These are phyloP conservation scores for Penicillium waksmanii DNA, from an alignment of 495 filamentous ascomycete genomes.

Conservation along the genomic window DNA sequence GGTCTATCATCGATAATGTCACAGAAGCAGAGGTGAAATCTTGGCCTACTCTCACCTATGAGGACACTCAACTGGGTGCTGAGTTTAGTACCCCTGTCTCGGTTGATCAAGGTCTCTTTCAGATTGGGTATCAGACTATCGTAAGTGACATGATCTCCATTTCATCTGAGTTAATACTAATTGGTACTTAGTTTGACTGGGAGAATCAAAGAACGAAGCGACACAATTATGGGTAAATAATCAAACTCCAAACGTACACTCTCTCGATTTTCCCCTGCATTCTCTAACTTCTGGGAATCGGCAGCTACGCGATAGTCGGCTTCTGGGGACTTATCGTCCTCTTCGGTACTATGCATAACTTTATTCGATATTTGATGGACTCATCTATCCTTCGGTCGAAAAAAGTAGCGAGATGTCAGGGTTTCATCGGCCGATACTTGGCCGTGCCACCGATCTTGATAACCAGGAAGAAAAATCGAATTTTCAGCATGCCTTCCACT, in stretches of 20 bases:
- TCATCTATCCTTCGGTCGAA: background rate
- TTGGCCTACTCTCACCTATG: background rate
- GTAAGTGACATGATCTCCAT: background rate
- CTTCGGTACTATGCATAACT: background rate
- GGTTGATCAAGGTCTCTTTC: background rate
- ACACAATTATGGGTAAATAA: background rate
- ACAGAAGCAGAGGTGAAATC: background rate
- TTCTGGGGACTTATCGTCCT: background rate
- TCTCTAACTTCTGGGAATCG: too few relatives aligned
- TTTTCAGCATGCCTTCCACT: background rate
- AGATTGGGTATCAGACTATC: background rate
- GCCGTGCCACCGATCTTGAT: background rate
- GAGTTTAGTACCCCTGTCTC: background rate
- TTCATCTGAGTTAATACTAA: background rate
- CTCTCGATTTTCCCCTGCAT: background rate
- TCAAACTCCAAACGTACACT: background rate
- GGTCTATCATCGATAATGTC: background rate
- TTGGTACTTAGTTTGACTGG: background rate
- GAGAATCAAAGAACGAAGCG: background rate
- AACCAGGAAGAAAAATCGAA: background rate
- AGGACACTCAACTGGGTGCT: background rate
- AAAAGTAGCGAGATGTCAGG: background rate
- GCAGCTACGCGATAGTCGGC: background rate
- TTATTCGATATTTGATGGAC: background rate
- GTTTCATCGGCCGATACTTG: background rate